Conservation (phyloP, 768 basidiomycete genomes). For the Pseudohyphozyma bogoriensis region DNA sequence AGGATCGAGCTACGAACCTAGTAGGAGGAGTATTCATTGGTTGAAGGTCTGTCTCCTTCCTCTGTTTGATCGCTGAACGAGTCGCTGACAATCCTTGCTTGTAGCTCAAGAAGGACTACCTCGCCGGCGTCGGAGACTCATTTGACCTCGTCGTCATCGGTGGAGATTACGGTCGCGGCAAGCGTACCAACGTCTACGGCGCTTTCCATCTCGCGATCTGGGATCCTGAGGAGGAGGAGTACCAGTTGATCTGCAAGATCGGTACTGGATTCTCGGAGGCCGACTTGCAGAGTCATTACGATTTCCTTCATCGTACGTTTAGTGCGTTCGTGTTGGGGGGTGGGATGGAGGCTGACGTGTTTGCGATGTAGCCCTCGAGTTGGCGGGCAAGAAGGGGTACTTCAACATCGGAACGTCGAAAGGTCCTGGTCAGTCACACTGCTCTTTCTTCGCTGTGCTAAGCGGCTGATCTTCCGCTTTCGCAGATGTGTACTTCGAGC, state of each 20-base stretch:
- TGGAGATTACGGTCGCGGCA: slow-evolving; percentile 94
- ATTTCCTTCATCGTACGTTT: slow-evolving; percentile 68
- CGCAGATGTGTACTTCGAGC: slow-evolving; percentile 96
- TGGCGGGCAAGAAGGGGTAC: too few species aligned
- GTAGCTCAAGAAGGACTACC: slow-evolving; percentile 96
- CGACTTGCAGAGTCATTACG: slow-evolving; percentile 64
- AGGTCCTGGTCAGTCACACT: too few species aligned
- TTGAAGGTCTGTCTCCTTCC: slow-evolving; percentile 60
- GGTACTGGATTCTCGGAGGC: slow-evolving; percentile 98
- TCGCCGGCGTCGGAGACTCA: slow-evolving; percentile 91
- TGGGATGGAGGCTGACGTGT: too few species aligned
- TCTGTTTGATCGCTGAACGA: not conserved
- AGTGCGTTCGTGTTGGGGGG: too few species aligned
- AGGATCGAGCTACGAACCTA: slow-evolving; percentile 89
- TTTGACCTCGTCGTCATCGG: slow-evolving; percentile 96
- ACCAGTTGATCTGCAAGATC: slow-evolving; percentile 96
- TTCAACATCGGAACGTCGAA: too few species aligned
- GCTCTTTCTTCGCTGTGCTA: not conserved
- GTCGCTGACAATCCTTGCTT: not conserved
- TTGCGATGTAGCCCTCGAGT: too few species aligned
- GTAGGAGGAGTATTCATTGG: slow-evolving; percentile 92
- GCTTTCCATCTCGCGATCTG: slow-evolving; percentile 97
- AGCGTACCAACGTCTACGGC: slow-evolving; percentile 93
- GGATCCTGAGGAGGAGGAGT: slow-evolving; percentile 85
- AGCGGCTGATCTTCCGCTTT: too few species aligned